Evolutionary conservation across 352 stramenopile species (phyloP), one percentile per base, ranked within the genome.

Genomic region (Thalassiosira sp.): DNA sequence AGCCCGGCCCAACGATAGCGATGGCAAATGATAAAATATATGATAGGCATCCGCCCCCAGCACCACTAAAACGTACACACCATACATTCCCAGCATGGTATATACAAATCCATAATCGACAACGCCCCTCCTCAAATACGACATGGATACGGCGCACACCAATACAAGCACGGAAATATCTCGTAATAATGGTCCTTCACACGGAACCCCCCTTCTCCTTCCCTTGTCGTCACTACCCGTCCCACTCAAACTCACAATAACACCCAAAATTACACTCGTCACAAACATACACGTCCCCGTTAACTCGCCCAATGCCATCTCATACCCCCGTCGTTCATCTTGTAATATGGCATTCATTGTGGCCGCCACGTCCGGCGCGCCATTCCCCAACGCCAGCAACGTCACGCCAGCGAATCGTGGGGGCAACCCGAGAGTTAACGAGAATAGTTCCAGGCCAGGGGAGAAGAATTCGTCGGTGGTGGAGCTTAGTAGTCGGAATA

Each of bases 321-420:
- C 54, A 68, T 86, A 87, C 27, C 72, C 77, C 37, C 54, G 27
- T 15, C 25, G 40, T 48, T 40, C 43, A 45, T 65, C 45, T 35
- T 59, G 25, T 31, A 76, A 22, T 20, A 87, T 84, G 33, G 74
- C 75, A 60, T 84, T 81, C 35, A 87, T 74, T 40, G 78, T 86
- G n/a, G 84, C 72, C 13, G 65, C 97, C 0, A 98, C 94, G 80
- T 99, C 96, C 2, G 96, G 95, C 24, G 96, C 95, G 65, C 96
- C 93, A 77, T 99, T 99, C 6, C 96, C 96, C 64, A 99, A 96
- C 37, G 96, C 95, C 22, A 99, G 80, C 54, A 98, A 96, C n/a
- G 96, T 98, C 54, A 98, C 96, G 24, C 96, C 96, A 11, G 95
- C 95, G 25, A 98, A 94, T 61, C 65, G 71, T 1, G 77, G 80